phyloP scores from a whole-genome alignment of 768 basidiomycete species.

The Cystoderma amianthinum region DNA sequence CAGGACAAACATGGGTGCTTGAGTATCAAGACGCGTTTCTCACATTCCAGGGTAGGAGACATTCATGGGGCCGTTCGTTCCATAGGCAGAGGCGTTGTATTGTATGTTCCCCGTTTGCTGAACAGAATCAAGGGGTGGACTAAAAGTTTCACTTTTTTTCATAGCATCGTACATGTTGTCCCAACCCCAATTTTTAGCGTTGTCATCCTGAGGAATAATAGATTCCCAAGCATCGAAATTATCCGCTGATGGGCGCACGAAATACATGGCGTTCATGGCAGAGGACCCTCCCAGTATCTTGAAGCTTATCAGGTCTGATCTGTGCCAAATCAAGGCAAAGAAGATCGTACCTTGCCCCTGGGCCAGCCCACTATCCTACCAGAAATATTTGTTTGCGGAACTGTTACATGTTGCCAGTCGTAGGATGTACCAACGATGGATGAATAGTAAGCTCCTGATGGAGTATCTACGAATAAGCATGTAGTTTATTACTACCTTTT shows the following conservation, averaged over 20 bases:
- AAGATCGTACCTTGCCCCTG: slow-evolving; percentile 42
- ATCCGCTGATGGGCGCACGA: slow-evolving; percentile 42
- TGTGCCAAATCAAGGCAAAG: neutral
- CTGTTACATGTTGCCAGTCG: slow-evolving; percentile 51
- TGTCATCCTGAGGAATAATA: slow-evolving; percentile 29
- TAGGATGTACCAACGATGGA: slow-evolving; percentile 39
- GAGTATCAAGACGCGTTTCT: slow-evolving; percentile 23
- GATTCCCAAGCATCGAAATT: slow-evolving; percentile 44
- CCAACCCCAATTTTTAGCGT: slow-evolving; percentile 37
- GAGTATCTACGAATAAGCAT: slow-evolving; percentile 28
- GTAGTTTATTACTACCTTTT: neutral
- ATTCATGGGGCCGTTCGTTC: slow-evolving; percentile 39
- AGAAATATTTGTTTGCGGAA: slow-evolving; percentile 34
- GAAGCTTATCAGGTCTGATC: neutral
- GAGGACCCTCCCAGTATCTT: slow-evolving; percentile 62
- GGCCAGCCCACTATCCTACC: slow-evolving; percentile 47
- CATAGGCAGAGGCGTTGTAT: slow-evolving; percentile 38
- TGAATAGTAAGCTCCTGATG: slow-evolving; percentile 44
- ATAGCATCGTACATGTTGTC: slow-evolving; percentile 35
- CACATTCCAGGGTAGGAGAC: slow-evolving; percentile 45
- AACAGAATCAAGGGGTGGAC: slow-evolving; percentile 35
- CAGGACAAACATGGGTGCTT: slow-evolving; percentile 15
- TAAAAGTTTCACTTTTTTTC: slow-evolving; percentile 51
- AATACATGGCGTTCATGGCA: slow-evolving; percentile 66
- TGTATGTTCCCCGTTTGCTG: slow-evolving; percentile 34